phyloP scores from a whole-genome alignment of 202 grass and related monocot genomes.

The Cymbopogon flexuosus region DNA sequence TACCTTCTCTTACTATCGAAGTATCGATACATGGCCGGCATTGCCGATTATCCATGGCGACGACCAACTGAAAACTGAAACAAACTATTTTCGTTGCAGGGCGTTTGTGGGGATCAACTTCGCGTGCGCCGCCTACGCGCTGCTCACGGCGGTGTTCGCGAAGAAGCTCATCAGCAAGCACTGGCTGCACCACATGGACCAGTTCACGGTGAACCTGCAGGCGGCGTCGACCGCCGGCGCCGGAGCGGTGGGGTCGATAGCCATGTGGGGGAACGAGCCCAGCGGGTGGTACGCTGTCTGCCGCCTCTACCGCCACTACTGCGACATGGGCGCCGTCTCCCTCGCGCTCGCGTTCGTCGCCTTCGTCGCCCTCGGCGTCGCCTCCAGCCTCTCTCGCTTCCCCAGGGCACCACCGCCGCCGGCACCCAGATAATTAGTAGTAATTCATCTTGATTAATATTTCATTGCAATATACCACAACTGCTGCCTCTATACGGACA shows the following conservation, averaged over 20 bases:
- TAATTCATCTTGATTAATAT: not conserved
- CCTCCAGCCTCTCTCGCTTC: conserved; percentile 28
- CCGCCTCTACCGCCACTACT: conserved; percentile 37
- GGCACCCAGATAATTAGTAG: not conserved
- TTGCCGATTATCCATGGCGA: too few relatives aligned
- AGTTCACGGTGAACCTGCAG: conserved; percentile 33
- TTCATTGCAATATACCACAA: not conserved
- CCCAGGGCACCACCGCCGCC: not conserved
- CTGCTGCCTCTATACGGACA: not conserved
- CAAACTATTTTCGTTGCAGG: too few relatives aligned
- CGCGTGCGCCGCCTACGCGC: conserved; percentile 23
- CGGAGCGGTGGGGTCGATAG: conserved; percentile 26
- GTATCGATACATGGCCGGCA: not conserved
- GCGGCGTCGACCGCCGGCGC: conserved; percentile 37
- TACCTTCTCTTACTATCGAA: too few relatives aligned
- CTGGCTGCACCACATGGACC: conserved; percentile 40
- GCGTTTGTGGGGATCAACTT: conserved; percentile 39
- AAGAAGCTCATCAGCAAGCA: not conserved
- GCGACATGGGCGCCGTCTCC: conserved; percentile 23
- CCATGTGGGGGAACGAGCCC: conserved; percentile 44
- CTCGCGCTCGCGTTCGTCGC: conserved; percentile 22
- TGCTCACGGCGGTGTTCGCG: conserved; percentile 12
- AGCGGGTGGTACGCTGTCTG: conserved; percentile 46
- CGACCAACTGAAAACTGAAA: too few relatives aligned
- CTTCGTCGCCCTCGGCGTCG: conserved; percentile 23